Evolutionary conservation across 192 early-diverging fungal genomes (phyloP).

Genomic region (Linnemannia exigua): DNA sequence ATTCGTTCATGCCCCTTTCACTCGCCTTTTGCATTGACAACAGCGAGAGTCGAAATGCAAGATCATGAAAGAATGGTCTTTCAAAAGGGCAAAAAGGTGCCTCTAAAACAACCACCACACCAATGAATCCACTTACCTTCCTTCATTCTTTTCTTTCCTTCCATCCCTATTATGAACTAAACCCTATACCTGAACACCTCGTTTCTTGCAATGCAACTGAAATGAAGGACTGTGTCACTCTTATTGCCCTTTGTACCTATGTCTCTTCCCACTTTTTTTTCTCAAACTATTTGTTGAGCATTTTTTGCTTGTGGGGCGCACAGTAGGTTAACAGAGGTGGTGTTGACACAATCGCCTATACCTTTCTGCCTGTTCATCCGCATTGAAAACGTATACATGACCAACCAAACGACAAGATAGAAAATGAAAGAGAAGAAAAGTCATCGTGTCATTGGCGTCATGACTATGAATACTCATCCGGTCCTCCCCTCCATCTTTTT

Average conservation of each 20-base stretch:
- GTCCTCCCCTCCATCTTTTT: not conserved
- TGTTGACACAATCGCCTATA: not conserved
- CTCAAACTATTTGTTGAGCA: constrained; percentile 6
- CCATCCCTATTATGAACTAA: not conserved
- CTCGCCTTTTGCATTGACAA: not conserved
- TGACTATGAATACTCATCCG: not conserved
- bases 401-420: not conserved
- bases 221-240: not conserved
- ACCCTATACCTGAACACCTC: not conserved
- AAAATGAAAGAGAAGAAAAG: too few relatives aligned
- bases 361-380: not conserved
- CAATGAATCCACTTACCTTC: not conserved
- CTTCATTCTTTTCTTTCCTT: not conserved
- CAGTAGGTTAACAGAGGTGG: not conserved
- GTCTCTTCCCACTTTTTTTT: not conserved
- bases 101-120: not conserved
- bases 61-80: not conserved
- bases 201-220: not conserved
- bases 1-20: not conserved
- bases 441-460: not conserved
- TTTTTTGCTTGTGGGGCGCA: not conserved
- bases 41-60: not conserved
- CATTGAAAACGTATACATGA: not conserved
- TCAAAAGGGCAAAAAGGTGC: constrained; percentile 35
- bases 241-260: not conserved